Base-by-base conservation (phyloP, 2,329 filamentous ascomycete genomes). In the Cladophialophora immunda region DNA sequence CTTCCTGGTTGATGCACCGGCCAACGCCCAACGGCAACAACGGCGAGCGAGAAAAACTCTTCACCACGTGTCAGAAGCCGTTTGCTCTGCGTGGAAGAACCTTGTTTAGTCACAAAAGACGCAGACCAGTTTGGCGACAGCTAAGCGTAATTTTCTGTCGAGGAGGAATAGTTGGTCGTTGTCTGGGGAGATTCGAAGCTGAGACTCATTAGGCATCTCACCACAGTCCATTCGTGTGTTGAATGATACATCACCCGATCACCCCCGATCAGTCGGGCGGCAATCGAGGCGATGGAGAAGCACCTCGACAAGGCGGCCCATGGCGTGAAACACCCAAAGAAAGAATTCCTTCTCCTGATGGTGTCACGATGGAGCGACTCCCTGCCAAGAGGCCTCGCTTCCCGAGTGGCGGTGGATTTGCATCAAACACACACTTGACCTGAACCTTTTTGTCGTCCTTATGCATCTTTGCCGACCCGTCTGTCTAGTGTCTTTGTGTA, bases 331-430 rank as follows among this genome's bases (percentile, higher is more conserved):
- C 45, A 25, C 19, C 19, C 45, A 50, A 22, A 25, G 45, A 50
- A 50, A 25, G 22, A 13, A 50, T 25, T 11, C 45, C 25, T 25
- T 47, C 45, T 50, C 45, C 45, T 25, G 9, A 13, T 50, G 45
- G 45, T 50, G 19, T 25, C 45, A 50, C 45, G 45, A 17, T 50
- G 45, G 45, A 50, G 45, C n/a, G 45, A 50, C 19, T 50, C 22
- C 45, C 22, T 50, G 45, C 19, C 45, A 50, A 50, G 45, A 19
- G 17, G 19, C 17, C 22, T 50, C 45, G 45, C 19, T 50, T 22
- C 45, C 19, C 45, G 19, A 50, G 9, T 25, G 38, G n/a, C 38
- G n/a, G 38, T 45, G 38, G 17, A 19, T 45, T 45, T 22, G 5
- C n/a, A 6, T 45, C 38, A 45, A 45, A 45, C 34, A 11, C 34